Evolutionary conservation across 2,329 filamentous ascomycete species (phyloP).

Genomic region (Calonectria pteridis): DNA sequence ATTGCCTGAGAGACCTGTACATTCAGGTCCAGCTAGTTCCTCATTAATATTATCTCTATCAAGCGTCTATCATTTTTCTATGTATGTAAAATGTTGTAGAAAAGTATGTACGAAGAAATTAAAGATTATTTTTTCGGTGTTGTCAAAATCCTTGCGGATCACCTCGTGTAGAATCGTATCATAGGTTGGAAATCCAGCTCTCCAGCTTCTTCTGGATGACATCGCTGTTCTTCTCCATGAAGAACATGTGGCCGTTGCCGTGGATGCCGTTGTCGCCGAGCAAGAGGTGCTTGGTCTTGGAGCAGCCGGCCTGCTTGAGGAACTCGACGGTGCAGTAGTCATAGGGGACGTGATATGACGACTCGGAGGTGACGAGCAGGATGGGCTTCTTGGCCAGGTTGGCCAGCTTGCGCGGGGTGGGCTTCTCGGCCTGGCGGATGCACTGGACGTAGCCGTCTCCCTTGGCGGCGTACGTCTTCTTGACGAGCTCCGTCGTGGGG

Average conservation of each 20-base stretch:
- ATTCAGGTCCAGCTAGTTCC: neutral
- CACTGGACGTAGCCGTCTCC: conserved; percentile 29
- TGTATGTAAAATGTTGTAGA: neutral
- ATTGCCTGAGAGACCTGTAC: neutral
- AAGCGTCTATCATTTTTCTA: neutral
- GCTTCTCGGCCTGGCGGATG: conserved; percentile 29
- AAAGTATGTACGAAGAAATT: neutral
- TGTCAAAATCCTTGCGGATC: neutral
- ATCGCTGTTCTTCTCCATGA: conserved; percentile 42
- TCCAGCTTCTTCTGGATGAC: conserved; percentile 31
- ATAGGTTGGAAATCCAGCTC: conserved; percentile 27
- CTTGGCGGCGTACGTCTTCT: conserved; percentile 17
- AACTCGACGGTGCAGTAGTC: conserved; percentile 39
- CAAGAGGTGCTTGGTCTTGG: conserved; percentile 35
- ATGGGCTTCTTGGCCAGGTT: conserved; percentile 50
- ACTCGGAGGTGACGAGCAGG: conserved; percentile 35
- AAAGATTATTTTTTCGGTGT: neutral
- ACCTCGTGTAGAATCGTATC: neutral
- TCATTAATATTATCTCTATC: conserved; percentile 12
- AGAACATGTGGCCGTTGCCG: conserved; percentile 42
- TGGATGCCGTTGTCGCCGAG: conserved; percentile 34
- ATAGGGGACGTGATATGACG: conserved; percentile 37
- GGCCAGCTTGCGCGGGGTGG: conserved; percentile 38
- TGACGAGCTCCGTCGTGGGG: conserved; percentile 31
- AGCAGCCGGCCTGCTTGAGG: conserved; percentile 37